Conservation (phyloP, 352 stramenopile genomes). For the Phytopythium cucurbitacearum region DNA sequence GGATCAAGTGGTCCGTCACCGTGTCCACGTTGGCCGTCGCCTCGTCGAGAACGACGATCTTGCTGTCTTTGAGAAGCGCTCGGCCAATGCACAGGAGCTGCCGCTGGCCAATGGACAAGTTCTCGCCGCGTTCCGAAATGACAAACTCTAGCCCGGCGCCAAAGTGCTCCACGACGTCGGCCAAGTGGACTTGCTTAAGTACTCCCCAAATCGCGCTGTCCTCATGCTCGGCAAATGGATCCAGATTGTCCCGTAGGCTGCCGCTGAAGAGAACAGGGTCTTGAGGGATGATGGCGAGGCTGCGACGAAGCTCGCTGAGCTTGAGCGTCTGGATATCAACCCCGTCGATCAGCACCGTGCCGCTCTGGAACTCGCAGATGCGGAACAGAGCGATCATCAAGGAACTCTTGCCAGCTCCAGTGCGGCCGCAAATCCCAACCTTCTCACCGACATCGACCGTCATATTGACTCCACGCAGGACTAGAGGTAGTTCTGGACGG, state of each 20-base stretch:
- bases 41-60: slow-evolving; percentile 92
- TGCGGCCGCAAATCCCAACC: slow-evolving; percentile 46
- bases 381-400: slow-evolving; percentile 38
- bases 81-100: slow-evolving; percentile 94
- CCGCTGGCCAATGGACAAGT: slow-evolving; percentile 92
- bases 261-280: slow-evolving; percentile 91
- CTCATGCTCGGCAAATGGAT: slow-evolving; percentile 74
- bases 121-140: slow-evolving; percentile 88
- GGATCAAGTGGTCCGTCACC: slow-evolving; percentile 82
- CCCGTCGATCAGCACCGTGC: slow-evolving; percentile 80
- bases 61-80: slow-evolving; percentile 86
- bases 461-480: slow-evolving; percentile 28
- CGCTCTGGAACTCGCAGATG: slow-evolving; percentile 41
- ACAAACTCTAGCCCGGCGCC: slow-evolving; percentile 61
- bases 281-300: slow-evolving; percentile 46
- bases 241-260: slow-evolving; percentile 84
- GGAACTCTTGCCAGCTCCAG: slow-evolving; percentile 34
- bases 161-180: slow-evolving; percentile 10
- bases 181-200: slow-evolving; percentile 38
- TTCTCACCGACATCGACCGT: slow-evolving; percentile 26
- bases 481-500: slow-evolving; percentile 28
- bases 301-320: slow-evolving; percentile 25
- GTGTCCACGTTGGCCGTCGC: slow-evolving; percentile 89
- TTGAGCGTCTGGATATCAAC: slow-evolving; percentile 49
- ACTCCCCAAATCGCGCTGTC: slow-evolving; percentile 43